phyloP scores from a whole-genome alignment of 352 stramenopile species.

The Globisporangium okanoganense region DNA sequence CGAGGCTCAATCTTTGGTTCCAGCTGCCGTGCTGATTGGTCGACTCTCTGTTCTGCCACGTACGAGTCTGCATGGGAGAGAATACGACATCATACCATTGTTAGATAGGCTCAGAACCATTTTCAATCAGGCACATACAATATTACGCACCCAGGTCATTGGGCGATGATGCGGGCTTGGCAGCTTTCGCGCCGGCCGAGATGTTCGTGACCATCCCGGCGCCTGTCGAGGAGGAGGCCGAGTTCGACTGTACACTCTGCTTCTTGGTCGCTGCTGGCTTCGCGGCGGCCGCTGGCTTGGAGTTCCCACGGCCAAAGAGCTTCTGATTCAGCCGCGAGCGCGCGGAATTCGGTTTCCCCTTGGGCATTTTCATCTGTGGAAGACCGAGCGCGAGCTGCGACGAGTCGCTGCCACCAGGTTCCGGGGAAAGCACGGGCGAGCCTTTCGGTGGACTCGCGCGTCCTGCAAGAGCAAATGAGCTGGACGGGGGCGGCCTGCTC shows the following conservation, averaged over 20 bases:
- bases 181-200: slow-evolving; percentile 41
- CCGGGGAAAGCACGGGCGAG: slow-evolving; percentile 65
- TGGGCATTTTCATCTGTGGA: slow-evolving; percentile 27
- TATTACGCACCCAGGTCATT: slow-evolving; percentile 22
- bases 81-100: not conserved
- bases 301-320: slow-evolving; percentile 61
- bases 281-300: slow-evolving; percentile 20
- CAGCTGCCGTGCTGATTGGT: slow-evolving; percentile 29
- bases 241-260: slow-evolving; percentile 10
- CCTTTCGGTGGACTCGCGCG: slow-evolving; percentile 56
- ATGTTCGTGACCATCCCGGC: slow-evolving; percentile 50
- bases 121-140: not conserved
- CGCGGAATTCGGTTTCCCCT: slow-evolving; percentile 68
- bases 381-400: slow-evolving; percentile 24
- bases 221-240: not conserved
- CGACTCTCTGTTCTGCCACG: slow-evolving; percentile 23
- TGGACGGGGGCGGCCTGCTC: not conserved
- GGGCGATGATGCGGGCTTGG: slow-evolving; percentile 25
- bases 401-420: slow-evolving; percentile 29
- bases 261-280: slow-evolving; percentile 43
- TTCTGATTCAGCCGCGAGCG: slow-evolving; percentile 73
- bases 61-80: slow-evolving; percentile 12
- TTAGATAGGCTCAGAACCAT: not conserved
- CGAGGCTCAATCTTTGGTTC: slow-evolving; percentile 41
- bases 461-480: slow-evolving; percentile 17